phyloP scores from a whole-genome alignment of 164 flowering plant species.

The Hamamelis virginiana region DNA sequence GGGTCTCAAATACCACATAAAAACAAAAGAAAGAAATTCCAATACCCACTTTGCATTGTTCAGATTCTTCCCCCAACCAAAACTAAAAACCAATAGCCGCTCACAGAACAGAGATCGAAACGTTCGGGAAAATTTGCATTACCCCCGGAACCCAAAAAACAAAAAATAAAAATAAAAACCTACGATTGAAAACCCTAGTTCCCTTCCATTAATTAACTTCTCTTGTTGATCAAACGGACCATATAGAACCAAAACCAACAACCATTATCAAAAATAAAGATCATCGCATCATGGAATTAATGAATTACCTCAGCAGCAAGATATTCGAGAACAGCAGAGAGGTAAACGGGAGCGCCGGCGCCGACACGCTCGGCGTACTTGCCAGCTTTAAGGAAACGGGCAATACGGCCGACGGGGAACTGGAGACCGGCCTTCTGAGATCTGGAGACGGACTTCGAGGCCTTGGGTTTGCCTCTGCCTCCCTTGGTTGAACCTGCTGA shows the following conservation, averaged over 20 bases:
- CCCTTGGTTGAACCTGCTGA: conserved; percentile 36
- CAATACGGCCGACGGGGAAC: conserved; percentile 72
- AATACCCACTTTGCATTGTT: no score
- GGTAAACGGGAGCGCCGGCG: conserved; percentile 65
- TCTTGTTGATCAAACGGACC: not conserved
- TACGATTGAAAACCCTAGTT: not conserved
- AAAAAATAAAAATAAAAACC: no score
- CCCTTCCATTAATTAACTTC: not conserved
- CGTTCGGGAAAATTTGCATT: no score
- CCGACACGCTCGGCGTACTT: conserved; percentile 66
- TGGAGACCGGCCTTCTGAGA: conserved; percentile 64
- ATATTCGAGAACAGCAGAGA: conserved; percentile 65
- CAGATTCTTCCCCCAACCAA: no score
- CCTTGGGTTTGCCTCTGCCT: conserved; percentile 57
- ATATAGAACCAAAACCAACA: not conserved
- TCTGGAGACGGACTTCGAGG: conserved; percentile 51
- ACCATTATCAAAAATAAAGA: not conserved
- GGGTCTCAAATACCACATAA: no score
- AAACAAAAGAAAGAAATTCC: no score
- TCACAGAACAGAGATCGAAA: no score
- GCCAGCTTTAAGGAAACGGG: conserved; percentile 64
- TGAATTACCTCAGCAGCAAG: conserved; percentile 63
- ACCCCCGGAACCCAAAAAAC: no score
- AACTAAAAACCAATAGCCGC: no score
- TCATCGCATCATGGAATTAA: conserved; percentile 15